Conservation (phyloP, 805 yeast species). For the Limtongia smithiae region DNA sequence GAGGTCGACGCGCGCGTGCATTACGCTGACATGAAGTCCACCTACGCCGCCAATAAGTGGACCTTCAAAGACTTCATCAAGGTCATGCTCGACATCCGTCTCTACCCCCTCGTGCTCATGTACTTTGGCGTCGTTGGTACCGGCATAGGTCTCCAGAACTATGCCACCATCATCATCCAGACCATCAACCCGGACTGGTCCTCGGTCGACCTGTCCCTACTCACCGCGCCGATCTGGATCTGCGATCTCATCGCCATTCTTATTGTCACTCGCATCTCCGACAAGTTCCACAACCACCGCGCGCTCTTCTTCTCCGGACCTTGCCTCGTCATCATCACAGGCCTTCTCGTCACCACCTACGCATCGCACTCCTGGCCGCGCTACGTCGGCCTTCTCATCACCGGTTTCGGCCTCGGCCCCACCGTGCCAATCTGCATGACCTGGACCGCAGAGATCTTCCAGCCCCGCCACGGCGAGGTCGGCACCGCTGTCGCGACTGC, state of each 20-base stretch:
- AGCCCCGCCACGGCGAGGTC: slow-evolving; percentile 68
- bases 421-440: slow-evolving; percentile 74
- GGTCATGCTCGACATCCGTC: slow-evolving; percentile 58
- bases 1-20: slow-evolving; percentile 55
- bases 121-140: slow-evolving; percentile 90
- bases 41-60: slow-evolving; percentile 45
- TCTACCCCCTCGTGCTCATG: slow-evolving; percentile 82
- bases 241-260: slow-evolving; percentile 76
- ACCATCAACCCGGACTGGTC: slow-evolving; percentile 59
- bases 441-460: slow-evolving; percentile 34
- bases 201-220: slow-evolving; percentile 65
- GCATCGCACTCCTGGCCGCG: slow-evolving; percentile 71
- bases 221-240: slow-evolving; percentile 88
- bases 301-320: slow-evolving; percentile 61
- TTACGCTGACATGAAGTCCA: slow-evolving; percentile 32
- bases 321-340: slow-evolving; percentile 64
- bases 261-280: slow-evolving; percentile 75
- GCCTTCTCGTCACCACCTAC: slow-evolving; percentile 71
- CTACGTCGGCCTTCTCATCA: slow-evolving; percentile 75
- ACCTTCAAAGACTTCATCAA: slow-evolving; percentile 52
- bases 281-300: slow-evolving; percentile 56
- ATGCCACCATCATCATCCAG: slow-evolving; percentile 72
- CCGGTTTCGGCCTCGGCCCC: slow-evolving; percentile 87
- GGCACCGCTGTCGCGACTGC: slow-evolving; percentile 84
- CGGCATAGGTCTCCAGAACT: slow-evolving; percentile 83